Evolutionary conservation across 1,284 basidiomycete species (phyloP).

Genomic region (Agroathelia rolfsii): DNA sequence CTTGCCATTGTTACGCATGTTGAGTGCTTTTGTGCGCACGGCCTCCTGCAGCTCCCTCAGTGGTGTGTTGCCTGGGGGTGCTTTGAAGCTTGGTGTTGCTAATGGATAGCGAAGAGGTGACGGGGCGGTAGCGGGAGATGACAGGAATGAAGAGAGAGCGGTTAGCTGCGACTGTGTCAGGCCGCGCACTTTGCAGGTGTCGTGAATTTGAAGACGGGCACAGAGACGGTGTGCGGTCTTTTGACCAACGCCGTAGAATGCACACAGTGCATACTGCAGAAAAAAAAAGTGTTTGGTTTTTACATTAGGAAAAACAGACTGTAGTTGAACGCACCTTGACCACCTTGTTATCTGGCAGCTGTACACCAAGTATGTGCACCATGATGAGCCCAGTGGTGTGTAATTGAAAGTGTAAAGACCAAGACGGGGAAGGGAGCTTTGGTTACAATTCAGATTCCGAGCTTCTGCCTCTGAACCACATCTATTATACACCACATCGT

Average conservation of each 20-base stretch:
- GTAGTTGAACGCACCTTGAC: conserved; percentile 54
- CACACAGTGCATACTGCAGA: conserved; percentile 69
- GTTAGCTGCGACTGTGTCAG: conserved; percentile 77
- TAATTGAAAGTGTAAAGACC: conserved; percentile 1
- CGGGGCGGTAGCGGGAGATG: conserved; percentile 65
- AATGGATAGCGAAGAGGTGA: conserved; percentile 54
- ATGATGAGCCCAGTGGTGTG: conserved; percentile 25
- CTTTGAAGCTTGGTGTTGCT: conserved; percentile 40
- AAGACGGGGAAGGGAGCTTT: not conserved
- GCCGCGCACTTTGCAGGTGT: conserved; percentile 66
- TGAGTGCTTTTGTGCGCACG: conserved; percentile 5
- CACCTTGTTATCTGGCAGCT: conserved; percentile 58
- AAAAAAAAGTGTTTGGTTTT: conserved; percentile 6
- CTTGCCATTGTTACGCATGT: conserved; percentile 3
- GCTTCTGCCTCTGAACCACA: conserved; percentile 2
- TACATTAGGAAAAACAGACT: not conserved
- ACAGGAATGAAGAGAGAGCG: conserved; percentile 78
- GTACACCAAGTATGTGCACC: conserved; percentile 73
- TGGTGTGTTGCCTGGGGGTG: conserved; percentile 36
- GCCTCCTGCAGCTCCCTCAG: conserved; percentile 12
- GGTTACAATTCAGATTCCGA: conserved; percentile 23
- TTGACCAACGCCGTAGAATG: conserved; percentile 77
- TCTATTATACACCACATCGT: conserved; percentile 1
- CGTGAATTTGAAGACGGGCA: conserved; percentile 82
- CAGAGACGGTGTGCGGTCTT: conserved; percentile 71